Evolutionary conservation across 2,329 filamentous ascomycete genomes (phyloP), one percentile per base, ranked within the genome.

Genomic region (Diaporthe vaccinii): DNA sequence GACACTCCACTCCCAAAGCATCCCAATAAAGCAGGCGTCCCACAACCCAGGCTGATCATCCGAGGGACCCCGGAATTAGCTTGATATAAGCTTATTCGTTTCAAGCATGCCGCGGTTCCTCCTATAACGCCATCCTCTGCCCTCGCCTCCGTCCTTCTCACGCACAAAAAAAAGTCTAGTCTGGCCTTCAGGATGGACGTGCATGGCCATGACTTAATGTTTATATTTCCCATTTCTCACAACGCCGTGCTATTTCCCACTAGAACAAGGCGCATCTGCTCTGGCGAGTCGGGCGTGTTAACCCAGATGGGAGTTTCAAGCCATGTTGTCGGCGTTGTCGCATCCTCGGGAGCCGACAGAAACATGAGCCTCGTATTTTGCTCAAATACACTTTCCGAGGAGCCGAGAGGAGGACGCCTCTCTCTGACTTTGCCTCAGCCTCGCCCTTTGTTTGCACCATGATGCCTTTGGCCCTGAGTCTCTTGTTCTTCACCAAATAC

Each of bases 31-130:
- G 65, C 46, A 68, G 22, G 28, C 34, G 46, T 39, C 46, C 65
- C 65, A 68, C 65, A 28, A 36, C 62, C 17, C 14, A 25, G 44
- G 62, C 44, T 68, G 65, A 68, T 68, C 65, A 53, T 68, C 65
- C 46, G 65, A 28, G 31, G 46, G 46, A 28, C 65, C 46, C 65
- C 65, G 34, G 65, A 39, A 39, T 53, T 68, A 68, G 46, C 46
- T 53, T 68, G 65, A 68, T 53, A 68, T 68, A 68, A 68, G 65
- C 65, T 68, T 68, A 68, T 68, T 68, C 65, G 65, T 39, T 53
- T 68, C 65, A 68, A 53, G 62, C 62, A 22, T 51, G 62, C 31
- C 22, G 62, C 62, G 20, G 31, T 68, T 53, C 22, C 44, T 53
- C 44, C 41, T 34, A 9, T 10, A 39, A 53, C 61, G 44, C 65